A percentile compares a stretch with the other conserved stretches of the same genome.
Evolutionary conservation across 1,284 basidiomycete species (phyloP).

Genomic region (Coriolopsis trogii): DNA sequence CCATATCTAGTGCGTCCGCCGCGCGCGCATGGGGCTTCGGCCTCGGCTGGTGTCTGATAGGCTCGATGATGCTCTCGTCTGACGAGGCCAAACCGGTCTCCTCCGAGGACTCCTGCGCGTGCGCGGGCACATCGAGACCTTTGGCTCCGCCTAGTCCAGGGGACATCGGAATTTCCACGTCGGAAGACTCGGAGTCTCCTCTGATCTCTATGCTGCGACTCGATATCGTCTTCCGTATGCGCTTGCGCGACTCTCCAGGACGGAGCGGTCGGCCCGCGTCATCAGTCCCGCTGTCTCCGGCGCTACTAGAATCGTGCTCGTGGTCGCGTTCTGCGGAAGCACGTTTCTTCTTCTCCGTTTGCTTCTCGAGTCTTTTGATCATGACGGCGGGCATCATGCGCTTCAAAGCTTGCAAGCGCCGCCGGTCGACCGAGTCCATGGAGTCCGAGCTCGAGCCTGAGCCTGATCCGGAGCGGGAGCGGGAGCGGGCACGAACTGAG

Average conservation of each 20-base stretch:
- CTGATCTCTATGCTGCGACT: conserved; percentile 21
- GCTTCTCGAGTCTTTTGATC: conserved; percentile 14
- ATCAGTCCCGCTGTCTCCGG: neutral
- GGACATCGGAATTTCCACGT: conserved; percentile 16
- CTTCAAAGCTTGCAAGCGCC: conserved; percentile 14
- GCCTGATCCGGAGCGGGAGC: neutral
- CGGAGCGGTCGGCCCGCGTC: conserved; percentile 20
- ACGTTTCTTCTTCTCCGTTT: neutral
- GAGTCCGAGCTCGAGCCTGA: conserved; percentile 2
- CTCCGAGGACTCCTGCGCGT: neutral
- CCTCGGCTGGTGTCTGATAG: conserved; percentile 19
- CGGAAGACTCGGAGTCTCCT: conserved; percentile 34
- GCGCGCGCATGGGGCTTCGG: neutral
- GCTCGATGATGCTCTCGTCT: conserved; percentile 15
- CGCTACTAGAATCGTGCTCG: too few species aligned
- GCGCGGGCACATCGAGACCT: neutral
- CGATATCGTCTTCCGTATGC: conserved; percentile 14
- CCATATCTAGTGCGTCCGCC: neutral
- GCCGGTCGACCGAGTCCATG: conserved; percentile 9
- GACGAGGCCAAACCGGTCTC: neutral
- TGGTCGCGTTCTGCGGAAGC: conserved; percentile 2
- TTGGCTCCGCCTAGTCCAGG: neutral
- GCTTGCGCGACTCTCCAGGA: conserved; percentile 28
- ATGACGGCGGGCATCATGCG: conserved; percentile 26
- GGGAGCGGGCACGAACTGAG: neutral